These are phyloP conservation scores for Stachybotrys elegans DNA, from an alignment of 2,329 filamentous ascomycete species.

Conservation along the genomic window DNA sequence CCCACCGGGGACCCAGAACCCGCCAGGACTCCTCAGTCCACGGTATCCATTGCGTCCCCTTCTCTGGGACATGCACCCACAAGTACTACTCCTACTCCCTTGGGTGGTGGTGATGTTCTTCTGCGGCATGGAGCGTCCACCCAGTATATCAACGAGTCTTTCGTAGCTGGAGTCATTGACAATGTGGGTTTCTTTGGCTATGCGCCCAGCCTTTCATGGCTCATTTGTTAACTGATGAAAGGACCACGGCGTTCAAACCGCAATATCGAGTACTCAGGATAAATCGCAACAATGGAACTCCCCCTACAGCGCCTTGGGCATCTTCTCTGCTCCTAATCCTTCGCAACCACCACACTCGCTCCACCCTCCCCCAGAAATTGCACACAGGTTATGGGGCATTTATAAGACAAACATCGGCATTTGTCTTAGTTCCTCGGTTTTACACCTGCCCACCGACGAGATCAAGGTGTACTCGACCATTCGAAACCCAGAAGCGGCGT, in stretches of 20 bases:
- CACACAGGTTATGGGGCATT: conserved; percentile 24
- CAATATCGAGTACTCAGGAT: conserved; percentile 1
- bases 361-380: conserved; percentile 18
- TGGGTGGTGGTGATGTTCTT: conserved; percentile 18
- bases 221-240: no score
- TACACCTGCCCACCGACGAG: conserved; percentile 25
- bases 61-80: no score
- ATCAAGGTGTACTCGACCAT: conserved; percentile 24
- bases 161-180: conserved; percentile 20
- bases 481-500: conserved; percentile 19
- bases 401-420: conserved; percentile 23
- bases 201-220: no score
- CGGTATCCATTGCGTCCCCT: no score
- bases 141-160: conserved; percentile 25
- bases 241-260: conserved; percentile 7
- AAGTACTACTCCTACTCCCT: no score
- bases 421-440: conserved; percentile 17
- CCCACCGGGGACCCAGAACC: background rate
- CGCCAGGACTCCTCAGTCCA: conserved; percentile 1
- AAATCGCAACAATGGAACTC: background rate
- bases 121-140: conserved; percentile 20
- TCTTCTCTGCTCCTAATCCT: conserved; percentile 18
- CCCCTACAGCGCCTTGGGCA: conserved; percentile 12
- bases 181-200: no score
- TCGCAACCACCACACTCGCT: conserved; percentile 10